Evolutionary conservation across 257 asterid genomes (phyloP), one percentile per base, ranked within the genome.

Genomic region (Linderniella brevidens): DNA sequence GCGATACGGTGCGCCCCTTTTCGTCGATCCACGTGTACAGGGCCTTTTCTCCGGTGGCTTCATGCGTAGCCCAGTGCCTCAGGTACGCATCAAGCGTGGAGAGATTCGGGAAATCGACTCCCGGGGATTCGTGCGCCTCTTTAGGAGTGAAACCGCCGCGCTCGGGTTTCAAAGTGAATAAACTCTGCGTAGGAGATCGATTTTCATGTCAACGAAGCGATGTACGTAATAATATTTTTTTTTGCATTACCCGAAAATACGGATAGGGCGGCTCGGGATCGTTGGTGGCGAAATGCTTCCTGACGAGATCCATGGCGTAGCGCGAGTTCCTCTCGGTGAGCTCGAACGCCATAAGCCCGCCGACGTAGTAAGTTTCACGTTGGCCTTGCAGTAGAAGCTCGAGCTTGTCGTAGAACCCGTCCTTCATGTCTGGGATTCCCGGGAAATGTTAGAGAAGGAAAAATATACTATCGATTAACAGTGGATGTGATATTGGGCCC

Each of bases 281-380:
- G 42, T 71, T 47, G 53, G 55, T 55, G n/a, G 78, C 72, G 58
- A 83, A 83, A 65, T 75, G 90, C 57, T 74, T 80, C 41, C 58
- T 58, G 8, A 75, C 68, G 17, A 83, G 73, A 42, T 68, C 70
- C 35, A 83, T 55, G 11, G 95, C 62, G 40, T 80, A 83, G 44
- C 72, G 62, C 13, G 95, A 72, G 64, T 83, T 83, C 63, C 95
- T 77, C 68, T 83, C 95, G 1, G 95, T 83, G 40, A 83, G 74
- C 72, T 83, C 95, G 61, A 83, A 83, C 8, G 95, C 95, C 93
- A 80, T 58, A n/a, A 83, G 82, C 11, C 95, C 95, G 9, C 93
- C 86, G 16, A 77, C 68, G 44, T 59, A 83, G 68, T 72, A 83
- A 37, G 93, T 83, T 32, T 80, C 72, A 7, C 57, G 68, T 57